phyloP scores from a whole-genome alignment of 1,139 yeast species.

The Geotrichum klebahnii region DNA sequence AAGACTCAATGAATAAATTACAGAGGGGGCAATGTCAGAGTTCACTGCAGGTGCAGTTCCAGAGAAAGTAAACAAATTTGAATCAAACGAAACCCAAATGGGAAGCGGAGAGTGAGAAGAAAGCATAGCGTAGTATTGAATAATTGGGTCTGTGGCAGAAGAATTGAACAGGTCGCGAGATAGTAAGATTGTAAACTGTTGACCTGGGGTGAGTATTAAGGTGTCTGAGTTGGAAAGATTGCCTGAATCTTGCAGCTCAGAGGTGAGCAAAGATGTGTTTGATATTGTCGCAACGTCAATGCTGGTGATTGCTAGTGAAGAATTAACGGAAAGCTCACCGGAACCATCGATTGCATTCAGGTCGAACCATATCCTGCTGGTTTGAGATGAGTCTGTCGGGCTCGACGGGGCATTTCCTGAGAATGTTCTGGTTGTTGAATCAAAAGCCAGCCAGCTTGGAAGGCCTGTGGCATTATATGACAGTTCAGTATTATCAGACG shows the following conservation, averaged over 20 bases:
- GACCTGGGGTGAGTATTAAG: constrained; percentile 67
- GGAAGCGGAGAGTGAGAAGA: constrained; percentile 84
- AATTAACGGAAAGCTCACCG: constrained; percentile 45
- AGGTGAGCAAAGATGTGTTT: constrained; percentile 22
- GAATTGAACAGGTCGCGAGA: constrained; percentile 51
- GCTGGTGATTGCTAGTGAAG: constrained; percentile 56
- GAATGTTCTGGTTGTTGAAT: constrained; percentile 55
- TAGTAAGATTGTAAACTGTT: constrained; percentile 59
- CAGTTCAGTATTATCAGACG: constrained; percentile 44
- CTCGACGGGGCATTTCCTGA: constrained; percentile 62
- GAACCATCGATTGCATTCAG: constrained; percentile 63
- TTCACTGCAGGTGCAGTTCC: constrained; percentile 88
- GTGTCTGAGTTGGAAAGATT: constrained; percentile 49
- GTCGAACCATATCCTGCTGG: constrained; percentile 41
- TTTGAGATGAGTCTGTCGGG: not conserved
- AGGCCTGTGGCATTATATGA: constrained; percentile 53
- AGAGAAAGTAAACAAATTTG: constrained; percentile 56
- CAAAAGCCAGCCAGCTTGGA: constrained; percentile 79
- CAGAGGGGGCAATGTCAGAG: constrained; percentile 83
- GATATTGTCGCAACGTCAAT: constrained; percentile 30
- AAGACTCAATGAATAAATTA: constrained; percentile 63
- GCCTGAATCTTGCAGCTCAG: constrained; percentile 31
- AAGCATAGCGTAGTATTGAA: constrained; percentile 80
- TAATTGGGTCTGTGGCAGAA: constrained; percentile 46
- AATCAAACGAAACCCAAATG: constrained; percentile 71